Percentiles rank a stretch among this genome's conserved stretches.
Conservation (phyloP, 805 yeast species). For the Barnettozyma pratensis region DNA sequence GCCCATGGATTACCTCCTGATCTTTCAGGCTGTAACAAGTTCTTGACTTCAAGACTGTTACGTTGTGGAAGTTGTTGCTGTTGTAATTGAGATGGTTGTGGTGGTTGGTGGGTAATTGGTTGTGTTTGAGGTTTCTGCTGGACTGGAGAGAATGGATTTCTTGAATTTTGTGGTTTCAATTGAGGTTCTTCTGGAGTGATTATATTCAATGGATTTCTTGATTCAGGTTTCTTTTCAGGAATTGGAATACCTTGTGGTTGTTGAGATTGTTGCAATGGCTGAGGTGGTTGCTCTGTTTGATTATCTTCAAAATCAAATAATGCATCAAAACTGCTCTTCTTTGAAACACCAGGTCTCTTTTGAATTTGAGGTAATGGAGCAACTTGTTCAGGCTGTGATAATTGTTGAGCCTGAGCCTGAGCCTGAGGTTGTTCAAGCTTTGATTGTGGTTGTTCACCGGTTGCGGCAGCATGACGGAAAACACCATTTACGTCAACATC, state of each 20-base stretch:
- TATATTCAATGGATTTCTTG: not conserved
- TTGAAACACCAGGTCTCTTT: slow-evolving; percentile 1
- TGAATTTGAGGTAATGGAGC: not conserved
- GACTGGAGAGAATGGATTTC: slow-evolving; percentile 19
- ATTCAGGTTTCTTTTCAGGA: not conserved
- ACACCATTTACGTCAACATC: slow-evolving; percentile 18
- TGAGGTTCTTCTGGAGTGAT: not conserved
- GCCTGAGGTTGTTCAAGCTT: not conserved
- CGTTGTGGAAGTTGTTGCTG: not conserved
- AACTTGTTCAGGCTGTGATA: not conserved
- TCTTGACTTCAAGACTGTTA: slow-evolving; percentile 5
- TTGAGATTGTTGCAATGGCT: not conserved
- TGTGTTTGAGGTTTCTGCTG: not conserved
- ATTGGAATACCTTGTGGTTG: not conserved
- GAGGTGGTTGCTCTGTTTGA: not conserved
- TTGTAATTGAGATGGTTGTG: not conserved
- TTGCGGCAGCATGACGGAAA: slow-evolving; percentile 10
- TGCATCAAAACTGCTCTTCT: slow-evolving; percentile 17
- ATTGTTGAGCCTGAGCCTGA: not conserved
- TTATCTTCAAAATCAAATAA: slow-evolving; percentile 8
- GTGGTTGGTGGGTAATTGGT: not conserved
- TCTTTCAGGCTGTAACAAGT: slow-evolving; percentile 9
- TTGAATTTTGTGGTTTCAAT: slow-evolving; percentile 6
- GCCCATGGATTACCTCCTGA: slow-evolving; percentile 23
- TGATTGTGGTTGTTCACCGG: not conserved